Evolutionary conservation across 1,139 yeast species (phyloP).

Genomic region (Saccharomyces hybrid): DNA sequence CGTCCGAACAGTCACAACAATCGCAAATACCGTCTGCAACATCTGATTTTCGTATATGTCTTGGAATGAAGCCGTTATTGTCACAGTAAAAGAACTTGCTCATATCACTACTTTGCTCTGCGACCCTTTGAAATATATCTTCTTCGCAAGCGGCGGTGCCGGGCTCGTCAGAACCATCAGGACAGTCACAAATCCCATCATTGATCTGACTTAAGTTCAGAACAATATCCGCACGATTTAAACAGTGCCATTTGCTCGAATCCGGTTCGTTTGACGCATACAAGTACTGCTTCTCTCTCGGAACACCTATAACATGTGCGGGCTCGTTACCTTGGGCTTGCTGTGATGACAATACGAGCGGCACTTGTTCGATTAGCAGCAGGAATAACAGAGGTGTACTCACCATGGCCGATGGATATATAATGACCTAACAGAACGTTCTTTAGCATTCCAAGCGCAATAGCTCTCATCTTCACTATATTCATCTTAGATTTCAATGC

Average conservation of each 20-base stretch:
- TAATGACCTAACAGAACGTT: no score
- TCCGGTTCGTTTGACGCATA: conserved; percentile 25
- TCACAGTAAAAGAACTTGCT: conserved; percentile 54
- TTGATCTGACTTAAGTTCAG: conserved; percentile 60
- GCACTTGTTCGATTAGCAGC: background rate
- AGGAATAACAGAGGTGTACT: background rate
- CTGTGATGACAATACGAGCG: background rate
- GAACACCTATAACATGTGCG: conserved; percentile 17
- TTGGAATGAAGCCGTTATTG: conserved; percentile 61
- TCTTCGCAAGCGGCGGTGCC: conserved; percentile 81
- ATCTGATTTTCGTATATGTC: conserved; percentile 45
- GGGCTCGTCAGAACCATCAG: conserved; percentile 97
- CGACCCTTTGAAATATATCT: conserved; percentile 5
- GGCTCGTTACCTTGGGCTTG: background rate
- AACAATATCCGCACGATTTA: conserved; percentile 54
- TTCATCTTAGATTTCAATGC: background rate
- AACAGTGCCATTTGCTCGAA: conserved; percentile 54
- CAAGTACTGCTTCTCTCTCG: conserved; percentile 5
- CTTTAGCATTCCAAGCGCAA: no score
- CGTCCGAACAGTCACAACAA: conserved; percentile 97
- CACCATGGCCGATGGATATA: background rate
- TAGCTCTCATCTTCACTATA: background rate
- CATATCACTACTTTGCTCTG: background rate
- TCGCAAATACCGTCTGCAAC: conserved; percentile 93
- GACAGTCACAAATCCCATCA: conserved; percentile 92